A percentile compares a stretch with the other conserved stretches of the same genome.
Conservation (phyloP, 2,329 filamentous ascomycete genomes). For the Colletotrichum aenigma region DNA sequence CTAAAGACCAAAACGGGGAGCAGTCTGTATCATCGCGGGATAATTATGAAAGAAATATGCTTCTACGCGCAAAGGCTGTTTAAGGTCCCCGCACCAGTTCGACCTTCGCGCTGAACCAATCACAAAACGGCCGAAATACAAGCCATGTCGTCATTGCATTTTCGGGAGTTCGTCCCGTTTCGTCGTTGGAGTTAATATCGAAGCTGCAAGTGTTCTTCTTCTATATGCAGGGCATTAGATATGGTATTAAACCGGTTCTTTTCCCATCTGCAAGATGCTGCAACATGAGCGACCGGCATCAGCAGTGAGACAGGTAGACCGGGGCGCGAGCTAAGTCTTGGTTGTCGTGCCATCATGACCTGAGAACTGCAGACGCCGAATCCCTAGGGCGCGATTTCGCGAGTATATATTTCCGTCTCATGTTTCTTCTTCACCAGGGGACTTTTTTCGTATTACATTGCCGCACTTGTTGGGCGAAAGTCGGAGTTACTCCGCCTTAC, state of each 20-base stretch:
- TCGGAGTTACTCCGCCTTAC: constrained; percentile 11
- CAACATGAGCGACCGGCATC: not conserved
- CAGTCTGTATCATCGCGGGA: too few relatives aligned
- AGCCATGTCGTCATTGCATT: not conserved
- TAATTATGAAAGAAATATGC: too few relatives aligned
- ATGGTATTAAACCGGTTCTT: not conserved
- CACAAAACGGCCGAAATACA: not conserved
- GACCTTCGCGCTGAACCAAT: too few relatives aligned
- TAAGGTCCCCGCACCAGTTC: too few relatives aligned
- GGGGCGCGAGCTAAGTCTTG: accelerated
- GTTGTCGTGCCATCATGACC: not conserved
- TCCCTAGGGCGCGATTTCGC: not conserved
- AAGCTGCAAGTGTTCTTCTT: not conserved
- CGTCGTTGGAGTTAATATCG: not conserved
- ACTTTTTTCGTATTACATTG: not conserved
- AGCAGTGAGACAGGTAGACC: accelerated
- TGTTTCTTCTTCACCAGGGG: not conserved
- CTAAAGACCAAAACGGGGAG: too few relatives aligned
- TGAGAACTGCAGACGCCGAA: not conserved
- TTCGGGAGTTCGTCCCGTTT: not conserved
- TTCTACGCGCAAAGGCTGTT: too few relatives aligned
- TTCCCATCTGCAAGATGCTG: not conserved
- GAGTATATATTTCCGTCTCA: not conserved
- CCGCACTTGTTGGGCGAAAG: not conserved
- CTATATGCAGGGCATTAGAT: not conserved